Conservation (phyloP, 768 basidiomycete species). For the Lactarius vividus region DNA sequence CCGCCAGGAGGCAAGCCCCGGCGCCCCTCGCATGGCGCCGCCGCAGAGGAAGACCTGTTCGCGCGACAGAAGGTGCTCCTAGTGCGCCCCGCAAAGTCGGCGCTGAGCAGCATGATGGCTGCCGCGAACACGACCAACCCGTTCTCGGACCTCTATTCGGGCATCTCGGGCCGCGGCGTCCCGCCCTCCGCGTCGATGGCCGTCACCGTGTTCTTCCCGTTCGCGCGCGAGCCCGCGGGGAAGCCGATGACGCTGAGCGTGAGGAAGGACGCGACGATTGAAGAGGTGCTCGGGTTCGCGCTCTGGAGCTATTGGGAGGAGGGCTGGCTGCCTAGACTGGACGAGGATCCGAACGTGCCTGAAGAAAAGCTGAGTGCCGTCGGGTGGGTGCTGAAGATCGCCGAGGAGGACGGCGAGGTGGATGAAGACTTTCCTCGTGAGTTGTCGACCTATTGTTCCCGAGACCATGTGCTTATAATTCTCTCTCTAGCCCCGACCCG, state of each 20-base stretch:
- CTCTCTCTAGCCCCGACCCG: conserved; percentile 80
- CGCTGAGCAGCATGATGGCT: conserved; percentile 72
- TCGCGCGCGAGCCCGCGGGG: conserved; percentile 57
- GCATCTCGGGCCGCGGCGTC: conserved; percentile 74
- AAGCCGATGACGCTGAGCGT: conserved; percentile 73
- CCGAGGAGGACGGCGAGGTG: conserved; percentile 96
- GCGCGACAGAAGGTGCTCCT: conserved; percentile 49
- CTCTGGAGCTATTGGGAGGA: conserved; percentile 94
- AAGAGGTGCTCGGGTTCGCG: conserved; percentile 93
- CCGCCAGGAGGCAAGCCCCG: conserved; percentile 14
- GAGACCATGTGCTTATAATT: background rate
- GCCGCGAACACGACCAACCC: conserved; percentile 69
- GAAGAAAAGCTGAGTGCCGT: conserved; percentile 70
- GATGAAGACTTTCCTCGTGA: conserved; percentile 98
- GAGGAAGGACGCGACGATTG: conserved; percentile 84
- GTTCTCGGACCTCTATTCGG: conserved; percentile 82
- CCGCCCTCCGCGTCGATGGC: conserved; percentile 54
- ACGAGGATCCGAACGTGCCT: conserved; percentile 58
- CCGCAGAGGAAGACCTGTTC: conserved; percentile 40
- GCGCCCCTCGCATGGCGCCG: conserved; percentile 28
- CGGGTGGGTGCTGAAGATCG: conserved; percentile 91
- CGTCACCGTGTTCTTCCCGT: conserved; percentile 84
- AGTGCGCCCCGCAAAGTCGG: conserved; percentile 49
- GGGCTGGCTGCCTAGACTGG: conserved; percentile 72
- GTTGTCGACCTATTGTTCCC: conserved; percentile 33